Evolutionary conservation across 352 stramenopile genomes (phyloP).

Genomic region (Thalassiosira hispida): DNA sequence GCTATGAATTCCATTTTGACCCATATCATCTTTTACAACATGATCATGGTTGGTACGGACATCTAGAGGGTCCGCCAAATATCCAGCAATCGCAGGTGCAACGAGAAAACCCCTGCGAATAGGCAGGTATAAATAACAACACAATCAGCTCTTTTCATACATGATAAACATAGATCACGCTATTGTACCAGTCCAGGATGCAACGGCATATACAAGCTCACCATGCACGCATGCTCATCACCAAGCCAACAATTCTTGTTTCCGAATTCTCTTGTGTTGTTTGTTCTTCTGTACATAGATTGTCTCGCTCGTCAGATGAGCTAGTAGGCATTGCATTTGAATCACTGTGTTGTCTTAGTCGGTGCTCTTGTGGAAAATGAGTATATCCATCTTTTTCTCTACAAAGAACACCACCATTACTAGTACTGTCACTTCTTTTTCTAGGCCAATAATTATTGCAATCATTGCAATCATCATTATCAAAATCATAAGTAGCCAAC

Average conservation of each 20-base stretch:
- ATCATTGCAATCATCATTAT: conserved; percentile 14
- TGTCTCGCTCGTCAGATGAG: too few species aligned
- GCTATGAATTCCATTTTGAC: background rate
- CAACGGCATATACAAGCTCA: too few species aligned
- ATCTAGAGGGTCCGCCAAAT: conserved; percentile 32
- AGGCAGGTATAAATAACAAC: background rate
- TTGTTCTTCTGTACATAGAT: too few species aligned
- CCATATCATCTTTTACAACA: background rate
- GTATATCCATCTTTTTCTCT: background rate
- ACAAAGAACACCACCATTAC: background rate
- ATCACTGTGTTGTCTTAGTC: too few species aligned
- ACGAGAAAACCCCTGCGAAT: conserved; percentile 27
- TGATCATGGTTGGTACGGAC: conserved; percentile 5
- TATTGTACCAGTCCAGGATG: too few species aligned
- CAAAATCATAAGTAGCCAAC: conserved; percentile 50
- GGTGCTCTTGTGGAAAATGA: background rate
- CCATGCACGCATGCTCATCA: conserved; percentile 40
- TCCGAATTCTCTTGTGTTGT: conserved; percentile 20
- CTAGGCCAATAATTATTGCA: conserved; percentile 27
- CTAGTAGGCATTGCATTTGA: too few species aligned
- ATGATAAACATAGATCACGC: too few species aligned
- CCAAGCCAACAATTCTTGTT: conserved; percentile 40
- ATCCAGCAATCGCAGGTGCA: conserved; percentile 39
- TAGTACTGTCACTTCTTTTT: conserved; percentile 33
- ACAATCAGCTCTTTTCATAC: background rate